Percentiles rank a stretch among this genome's conserved stretches.
Conservation (phyloP, 768 basidiomycete genomes). For the Cantharellus anzutake region DNA sequence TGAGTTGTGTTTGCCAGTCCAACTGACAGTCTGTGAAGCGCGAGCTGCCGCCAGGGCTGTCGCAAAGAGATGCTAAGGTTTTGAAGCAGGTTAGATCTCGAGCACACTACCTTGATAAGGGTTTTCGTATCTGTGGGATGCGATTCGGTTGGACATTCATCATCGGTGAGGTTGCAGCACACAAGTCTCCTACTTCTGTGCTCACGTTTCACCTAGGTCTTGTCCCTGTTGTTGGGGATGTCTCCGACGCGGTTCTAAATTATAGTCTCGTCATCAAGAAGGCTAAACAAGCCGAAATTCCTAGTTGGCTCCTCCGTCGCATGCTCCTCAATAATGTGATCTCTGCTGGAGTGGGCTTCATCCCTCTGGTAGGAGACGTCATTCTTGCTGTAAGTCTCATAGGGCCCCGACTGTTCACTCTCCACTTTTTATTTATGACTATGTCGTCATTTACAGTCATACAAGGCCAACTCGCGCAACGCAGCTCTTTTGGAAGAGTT, state of each 20-base stretch:
- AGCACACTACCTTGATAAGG: slow-evolving; percentile 54
- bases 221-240: slow-evolving; percentile 50
- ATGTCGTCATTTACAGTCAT: slow-evolving; percentile 22
- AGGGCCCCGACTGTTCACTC: background rate
- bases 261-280: slow-evolving; percentile 63
- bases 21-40: slow-evolving; percentile 24
- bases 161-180: slow-evolving; percentile 25
- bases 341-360: slow-evolving; percentile 37
- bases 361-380: slow-evolving; percentile 17
- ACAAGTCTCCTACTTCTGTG: background rate
- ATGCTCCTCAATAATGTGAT: slow-evolving; percentile 68
- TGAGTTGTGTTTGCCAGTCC: background rate
- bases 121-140: slow-evolving; percentile 59
- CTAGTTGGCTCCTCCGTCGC: slow-evolving; percentile 40
- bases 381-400: background rate
- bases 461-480: slow-evolving; percentile 80
- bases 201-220: slow-evolving; percentile 23
- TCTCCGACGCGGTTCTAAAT: slow-evolving; percentile 41
- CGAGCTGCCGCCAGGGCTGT: slow-evolving; percentile 54
- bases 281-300: slow-evolving; percentile 51
- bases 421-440: background rate
- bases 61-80: slow-evolving; percentile 52
- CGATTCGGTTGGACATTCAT: slow-evolving; percentile 78
- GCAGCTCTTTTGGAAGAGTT: slow-evolving; percentile 74
- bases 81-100: slow-evolving; percentile 49